A percentile compares a stretch with the other conserved stretches of the same genome.
Evolutionary conservation across 306 rosid genomes (phyloP).

Genomic region (Prunus salicina): DNA sequence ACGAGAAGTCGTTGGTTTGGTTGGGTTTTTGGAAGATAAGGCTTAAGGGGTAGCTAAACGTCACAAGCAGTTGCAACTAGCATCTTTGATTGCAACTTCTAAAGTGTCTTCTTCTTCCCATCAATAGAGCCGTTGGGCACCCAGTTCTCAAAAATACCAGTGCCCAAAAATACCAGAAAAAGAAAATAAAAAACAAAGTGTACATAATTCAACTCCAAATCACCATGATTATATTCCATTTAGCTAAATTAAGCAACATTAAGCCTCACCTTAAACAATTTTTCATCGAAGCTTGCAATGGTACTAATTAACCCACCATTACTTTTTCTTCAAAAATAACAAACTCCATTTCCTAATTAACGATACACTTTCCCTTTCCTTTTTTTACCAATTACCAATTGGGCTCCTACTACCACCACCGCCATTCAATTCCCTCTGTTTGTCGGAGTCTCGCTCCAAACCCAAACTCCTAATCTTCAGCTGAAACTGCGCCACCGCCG

Average conservation of each 20-base stretch:
- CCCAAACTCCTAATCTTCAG: constrained; percentile 38
- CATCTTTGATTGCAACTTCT: background rate
- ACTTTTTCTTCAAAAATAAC: no score
- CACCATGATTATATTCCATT: background rate
- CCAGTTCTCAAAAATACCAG: background rate
- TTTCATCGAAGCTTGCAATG: no score
- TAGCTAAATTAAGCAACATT: no score
- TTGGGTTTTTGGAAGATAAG: background rate
- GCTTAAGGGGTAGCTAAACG: background rate
- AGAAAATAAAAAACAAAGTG: background rate
- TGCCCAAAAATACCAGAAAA: no score
- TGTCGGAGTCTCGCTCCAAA: constrained; percentile 1
- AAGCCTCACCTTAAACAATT: no score
- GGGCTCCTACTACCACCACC: background rate
- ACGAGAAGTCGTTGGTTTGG: background rate
- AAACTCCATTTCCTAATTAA: background rate
- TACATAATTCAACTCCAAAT: background rate
- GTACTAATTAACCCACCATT: background rate
- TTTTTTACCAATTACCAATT: background rate
- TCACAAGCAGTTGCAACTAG: background rate
- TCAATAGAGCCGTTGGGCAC: background rate
- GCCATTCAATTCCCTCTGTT: background rate
- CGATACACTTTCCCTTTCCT: no score
- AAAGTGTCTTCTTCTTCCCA: background rate
- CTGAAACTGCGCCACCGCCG: constrained; percentile 59